These are phyloP conservation scores for Geranium brycei DNA, from an alignment of 345 rosid genomes.

Conservation along the genomic window DNA sequence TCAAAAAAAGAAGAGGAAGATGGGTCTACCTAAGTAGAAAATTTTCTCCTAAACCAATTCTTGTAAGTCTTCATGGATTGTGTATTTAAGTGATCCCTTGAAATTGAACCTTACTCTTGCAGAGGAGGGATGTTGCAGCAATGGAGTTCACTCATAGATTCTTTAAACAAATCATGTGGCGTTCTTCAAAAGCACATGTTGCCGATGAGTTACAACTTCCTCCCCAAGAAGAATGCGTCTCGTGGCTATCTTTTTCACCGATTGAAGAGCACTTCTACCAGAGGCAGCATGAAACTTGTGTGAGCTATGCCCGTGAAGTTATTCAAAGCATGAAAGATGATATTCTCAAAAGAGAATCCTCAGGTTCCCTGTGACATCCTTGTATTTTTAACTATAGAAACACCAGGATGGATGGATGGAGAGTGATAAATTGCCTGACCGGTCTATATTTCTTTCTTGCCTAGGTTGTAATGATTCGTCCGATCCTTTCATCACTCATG, in stretches of 20 bases:
- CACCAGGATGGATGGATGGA: background rate
- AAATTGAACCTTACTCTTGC: constrained; percentile 14
- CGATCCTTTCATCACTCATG: constrained; percentile 57
- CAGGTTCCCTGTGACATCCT: constrained; percentile 27
- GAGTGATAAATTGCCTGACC: background rate
- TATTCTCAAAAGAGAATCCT: constrained; percentile 52
- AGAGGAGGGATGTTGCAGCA: constrained; percentile 61
- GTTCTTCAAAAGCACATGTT: constrained; percentile 76
- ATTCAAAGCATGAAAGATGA: constrained; percentile 64
- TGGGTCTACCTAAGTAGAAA: too few species aligned
- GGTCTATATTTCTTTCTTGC: constrained; percentile 6
- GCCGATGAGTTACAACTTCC: constrained; percentile 90
- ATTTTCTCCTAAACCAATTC: too few species aligned
- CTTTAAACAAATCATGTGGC: constrained; percentile 91
- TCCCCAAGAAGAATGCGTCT: constrained; percentile 78
- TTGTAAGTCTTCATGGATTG: background rate
- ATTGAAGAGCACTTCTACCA: constrained; percentile 88
- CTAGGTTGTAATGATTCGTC: constrained; percentile 35
- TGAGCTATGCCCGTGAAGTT: constrained; percentile 81
- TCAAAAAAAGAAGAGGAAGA: too few species aligned
- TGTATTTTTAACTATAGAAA: constrained; percentile 8
- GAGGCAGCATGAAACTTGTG: constrained; percentile 95
- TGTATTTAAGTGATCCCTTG: constrained; percentile 2
- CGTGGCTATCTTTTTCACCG: constrained; percentile 83
- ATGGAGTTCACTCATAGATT: constrained; percentile 64